These are phyloP conservation scores for Alternaria triticimaculans DNA, from an alignment of 2,329 filamentous ascomycete genomes.

Conservation along the genomic window DNA sequence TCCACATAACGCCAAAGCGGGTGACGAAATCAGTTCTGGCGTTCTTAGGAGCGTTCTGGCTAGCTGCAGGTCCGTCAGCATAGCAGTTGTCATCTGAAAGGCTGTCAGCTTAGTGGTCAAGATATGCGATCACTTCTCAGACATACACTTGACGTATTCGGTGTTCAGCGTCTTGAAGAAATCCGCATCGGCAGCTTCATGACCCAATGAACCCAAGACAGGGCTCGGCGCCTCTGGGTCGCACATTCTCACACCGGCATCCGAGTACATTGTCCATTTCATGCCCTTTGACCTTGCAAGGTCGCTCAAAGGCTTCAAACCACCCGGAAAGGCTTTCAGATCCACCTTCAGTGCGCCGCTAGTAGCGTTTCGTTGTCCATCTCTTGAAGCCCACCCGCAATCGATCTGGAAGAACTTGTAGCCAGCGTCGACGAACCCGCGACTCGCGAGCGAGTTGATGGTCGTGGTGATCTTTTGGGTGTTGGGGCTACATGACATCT, in stretches of 20 bases:
- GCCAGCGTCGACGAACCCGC: constrained; percentile 24
- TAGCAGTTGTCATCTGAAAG: constrained; percentile 28
- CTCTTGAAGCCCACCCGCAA: constrained; percentile 26
- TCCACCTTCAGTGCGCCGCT: constrained; percentile 23
- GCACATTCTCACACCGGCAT: constrained; percentile 29
- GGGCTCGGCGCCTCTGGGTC: constrained; percentile 23
- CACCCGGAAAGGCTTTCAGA: constrained; percentile 19
- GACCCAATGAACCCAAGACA: constrained; percentile 19
- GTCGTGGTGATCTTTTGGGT: constrained; percentile 23
- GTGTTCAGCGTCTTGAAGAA: constrained; percentile 30
- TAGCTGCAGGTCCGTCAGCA: constrained; percentile 17
- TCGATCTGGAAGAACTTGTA: constrained; percentile 30
- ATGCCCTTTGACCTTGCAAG: constrained; percentile 29
- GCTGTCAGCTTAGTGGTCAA: neutral
- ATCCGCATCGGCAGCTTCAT: constrained; percentile 25
- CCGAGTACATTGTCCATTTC: constrained; percentile 34
- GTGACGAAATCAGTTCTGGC: constrained; percentile 23
- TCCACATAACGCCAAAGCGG: constrained; percentile 26
- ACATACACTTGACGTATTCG: constrained; percentile 27
- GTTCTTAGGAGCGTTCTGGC: constrained; percentile 26
- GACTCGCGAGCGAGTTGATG: constrained; percentile 24
- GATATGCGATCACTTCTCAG: too few relatives aligned
- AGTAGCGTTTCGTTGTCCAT: constrained; percentile 23
- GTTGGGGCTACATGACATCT: constrained; percentile 23
- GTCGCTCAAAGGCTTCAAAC: constrained; percentile 25